These are phyloP conservation scores for Wickerhamomyces alni DNA, from an alignment of 805 yeast genomes.

Conservation along the genomic window DNA sequence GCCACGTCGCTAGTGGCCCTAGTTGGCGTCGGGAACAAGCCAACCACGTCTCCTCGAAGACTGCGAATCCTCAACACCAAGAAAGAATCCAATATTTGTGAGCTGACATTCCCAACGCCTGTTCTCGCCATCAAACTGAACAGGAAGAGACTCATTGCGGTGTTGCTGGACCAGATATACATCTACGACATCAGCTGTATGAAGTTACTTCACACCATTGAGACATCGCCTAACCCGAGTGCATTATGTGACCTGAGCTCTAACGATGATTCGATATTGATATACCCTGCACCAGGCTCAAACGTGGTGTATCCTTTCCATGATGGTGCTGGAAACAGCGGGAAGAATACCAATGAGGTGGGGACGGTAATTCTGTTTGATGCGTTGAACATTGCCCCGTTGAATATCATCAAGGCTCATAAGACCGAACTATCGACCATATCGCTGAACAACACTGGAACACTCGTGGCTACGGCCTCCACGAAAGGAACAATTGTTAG, in stretches of 20 bases:
- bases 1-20: constrained; percentile 81
- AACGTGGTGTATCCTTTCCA: constrained; percentile 15
- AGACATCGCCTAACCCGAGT: constrained; percentile 41
- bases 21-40: constrained; percentile 72
- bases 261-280: constrained; percentile 43
- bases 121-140: constrained; percentile 72
- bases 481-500: constrained; percentile 86
- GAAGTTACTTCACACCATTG: constrained; percentile 69
- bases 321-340: not conserved
- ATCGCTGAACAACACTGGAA: constrained; percentile 68
- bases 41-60: constrained; percentile 53
- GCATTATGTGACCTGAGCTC: constrained; percentile 29
- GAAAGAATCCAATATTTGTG: constrained; percentile 72
- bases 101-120: constrained; percentile 75
- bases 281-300: constrained; percentile 46
- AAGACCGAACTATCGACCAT: constrained; percentile 67
- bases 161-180: constrained; percentile 73
- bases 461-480: constrained; percentile 82
- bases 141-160: constrained; percentile 73
- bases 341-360: constrained; percentile 2
- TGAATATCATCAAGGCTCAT: constrained; percentile 83
- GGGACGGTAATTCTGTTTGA: constrained; percentile 66
- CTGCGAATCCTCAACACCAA: constrained; percentile 66
- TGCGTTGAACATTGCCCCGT: constrained; percentile 63
- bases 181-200: constrained; percentile 89